These are phyloP conservation scores for Claviceps africana DNA, from an alignment of 2,329 filamentous ascomycete species.

Conservation along the genomic window DNA sequence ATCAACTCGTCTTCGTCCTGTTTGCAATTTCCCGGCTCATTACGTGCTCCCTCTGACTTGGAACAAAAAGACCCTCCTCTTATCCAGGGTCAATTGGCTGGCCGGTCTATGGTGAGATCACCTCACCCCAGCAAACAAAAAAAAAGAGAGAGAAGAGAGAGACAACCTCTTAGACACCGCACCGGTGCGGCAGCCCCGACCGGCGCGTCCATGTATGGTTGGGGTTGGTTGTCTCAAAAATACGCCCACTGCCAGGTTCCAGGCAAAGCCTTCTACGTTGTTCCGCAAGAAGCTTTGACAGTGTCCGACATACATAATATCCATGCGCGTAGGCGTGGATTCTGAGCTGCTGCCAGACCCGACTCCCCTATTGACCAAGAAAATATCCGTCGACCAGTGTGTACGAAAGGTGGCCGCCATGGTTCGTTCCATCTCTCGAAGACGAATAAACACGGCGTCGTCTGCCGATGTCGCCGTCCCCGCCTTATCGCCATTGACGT, in stretches of 20 bases:
- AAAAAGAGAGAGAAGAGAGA: too few relatives aligned
- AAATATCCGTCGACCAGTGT: neutral
- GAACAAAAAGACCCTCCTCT: neutral
- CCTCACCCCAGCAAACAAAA: neutral
- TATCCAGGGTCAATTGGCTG: neutral
- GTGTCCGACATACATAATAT: neutral
- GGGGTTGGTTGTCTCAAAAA: neutral
- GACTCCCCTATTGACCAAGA: neutral
- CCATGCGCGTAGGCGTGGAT: neutral
- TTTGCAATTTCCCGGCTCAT: too few relatives aligned
- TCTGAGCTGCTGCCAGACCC: neutral
- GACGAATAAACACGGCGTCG: neutral
- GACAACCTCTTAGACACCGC: neutral
- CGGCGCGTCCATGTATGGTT: neutral
- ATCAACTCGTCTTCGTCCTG: too few relatives aligned
- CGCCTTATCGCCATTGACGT: slow-evolving; percentile 1
- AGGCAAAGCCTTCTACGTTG: neutral
- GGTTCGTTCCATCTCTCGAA: neutral
- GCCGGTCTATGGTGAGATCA: neutral
- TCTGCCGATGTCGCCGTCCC: slow-evolving; percentile 1
- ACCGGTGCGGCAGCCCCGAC: slow-evolving; percentile 1
- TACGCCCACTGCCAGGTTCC: neutral
- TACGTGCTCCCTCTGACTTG: too few relatives aligned
- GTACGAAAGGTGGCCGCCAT: neutral
- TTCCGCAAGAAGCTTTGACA: neutral